Percentiles rank a stretch among this genome's conserved stretches.
Conservation (phyloP, 1,139 yeast species). For the Geotrichum cucujoidarum region DNA sequence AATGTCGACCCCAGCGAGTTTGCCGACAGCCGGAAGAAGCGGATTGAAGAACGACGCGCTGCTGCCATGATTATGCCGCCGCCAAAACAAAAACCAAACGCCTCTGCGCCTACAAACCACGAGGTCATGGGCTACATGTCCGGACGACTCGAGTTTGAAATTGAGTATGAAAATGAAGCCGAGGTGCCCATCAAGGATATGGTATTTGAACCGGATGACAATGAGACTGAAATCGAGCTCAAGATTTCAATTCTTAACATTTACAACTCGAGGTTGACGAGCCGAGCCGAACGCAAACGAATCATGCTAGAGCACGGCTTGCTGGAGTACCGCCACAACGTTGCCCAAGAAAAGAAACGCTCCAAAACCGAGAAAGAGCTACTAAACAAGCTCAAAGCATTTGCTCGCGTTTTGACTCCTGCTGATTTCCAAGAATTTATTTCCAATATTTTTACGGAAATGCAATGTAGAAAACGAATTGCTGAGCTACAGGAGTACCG, state of each 20-base stretch:
- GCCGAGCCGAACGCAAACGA: slow-evolving; percentile 90
- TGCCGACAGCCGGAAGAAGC: slow-evolving; percentile 57
- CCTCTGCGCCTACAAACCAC: slow-evolving; percentile 93
- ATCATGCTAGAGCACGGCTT: slow-evolving; percentile 68
- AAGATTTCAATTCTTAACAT: slow-evolving; percentile 76
- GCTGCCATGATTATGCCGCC: slow-evolving; percentile 49
- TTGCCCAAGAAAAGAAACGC: slow-evolving; percentile 70
- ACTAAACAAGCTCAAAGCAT: slow-evolving; percentile 68
- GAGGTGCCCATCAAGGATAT: slow-evolving; percentile 90
- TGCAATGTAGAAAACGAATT: slow-evolving; percentile 72
- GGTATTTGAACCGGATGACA: slow-evolving; percentile 91
- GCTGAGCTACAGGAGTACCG: slow-evolving; percentile 93
- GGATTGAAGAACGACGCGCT: slow-evolving; percentile 67
- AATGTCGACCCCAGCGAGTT: slow-evolving; percentile 64
- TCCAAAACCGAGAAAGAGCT: slow-evolving; percentile 86
- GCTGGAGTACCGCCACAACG: slow-evolving; percentile 78
- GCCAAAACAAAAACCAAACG: slow-evolving; percentile 61
- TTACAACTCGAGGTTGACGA: slow-evolving; percentile 80
- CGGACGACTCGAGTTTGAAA: slow-evolving; percentile 93
- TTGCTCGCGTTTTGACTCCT: slow-evolving; percentile 73
- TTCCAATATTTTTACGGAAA: slow-evolving; percentile 68
- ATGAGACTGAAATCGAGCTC: slow-evolving; percentile 78
- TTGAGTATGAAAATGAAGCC: slow-evolving; percentile 94
- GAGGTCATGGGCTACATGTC: slow-evolving; percentile 98
- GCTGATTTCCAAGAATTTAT: slow-evolving; percentile 72